These are phyloP conservation scores for Rhizoctonia solani DNA, from an alignment of 1,284 basidiomycete species.

Conservation along the genomic window DNA sequence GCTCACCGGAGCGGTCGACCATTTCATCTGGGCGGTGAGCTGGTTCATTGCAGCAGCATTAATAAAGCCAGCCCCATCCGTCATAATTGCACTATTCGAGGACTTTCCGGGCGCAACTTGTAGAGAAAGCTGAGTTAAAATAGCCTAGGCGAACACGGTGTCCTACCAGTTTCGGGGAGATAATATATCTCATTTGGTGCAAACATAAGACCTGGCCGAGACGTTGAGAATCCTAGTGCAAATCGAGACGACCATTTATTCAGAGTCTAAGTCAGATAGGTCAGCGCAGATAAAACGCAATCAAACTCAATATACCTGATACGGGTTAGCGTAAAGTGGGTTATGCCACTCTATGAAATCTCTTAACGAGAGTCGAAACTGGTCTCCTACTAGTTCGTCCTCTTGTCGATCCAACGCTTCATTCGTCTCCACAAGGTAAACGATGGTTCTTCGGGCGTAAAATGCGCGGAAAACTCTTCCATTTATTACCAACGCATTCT, in stretches of 20 bases:
- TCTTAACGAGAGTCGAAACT: constrained; percentile 20
- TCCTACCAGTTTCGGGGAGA: constrained; percentile 35
- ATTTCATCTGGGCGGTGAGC: constrained; percentile 25
- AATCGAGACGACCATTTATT: constrained; percentile 38
- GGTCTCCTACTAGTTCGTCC: constrained; percentile 24
- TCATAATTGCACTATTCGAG: constrained; percentile 35
- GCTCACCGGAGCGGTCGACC: constrained; percentile 22
- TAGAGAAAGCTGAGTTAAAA: constrained; percentile 5
- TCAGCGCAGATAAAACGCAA: neutral
- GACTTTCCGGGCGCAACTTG: constrained; percentile 2
- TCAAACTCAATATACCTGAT: neutral
- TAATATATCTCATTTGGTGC: constrained; percentile 24
- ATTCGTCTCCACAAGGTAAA: constrained; percentile 35
- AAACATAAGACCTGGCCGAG: constrained; percentile 30
- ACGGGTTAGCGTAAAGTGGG: constrained; percentile 24
- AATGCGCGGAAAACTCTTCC: constrained; percentile 36
- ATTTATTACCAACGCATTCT: constrained; percentile 30
- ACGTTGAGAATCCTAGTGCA: constrained; percentile 34
- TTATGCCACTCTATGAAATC: constrained; percentile 37
- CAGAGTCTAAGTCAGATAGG: constrained; percentile 1
- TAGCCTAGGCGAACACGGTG: neutral
- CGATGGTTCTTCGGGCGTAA: constrained; percentile 16
- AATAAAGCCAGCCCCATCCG: constrained; percentile 37
- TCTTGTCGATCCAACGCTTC: constrained; percentile 18
- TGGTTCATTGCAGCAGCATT: constrained; percentile 25